Conservation (phyloP, 345 rosid species). For the Fremontodendron californicum region DNA sequence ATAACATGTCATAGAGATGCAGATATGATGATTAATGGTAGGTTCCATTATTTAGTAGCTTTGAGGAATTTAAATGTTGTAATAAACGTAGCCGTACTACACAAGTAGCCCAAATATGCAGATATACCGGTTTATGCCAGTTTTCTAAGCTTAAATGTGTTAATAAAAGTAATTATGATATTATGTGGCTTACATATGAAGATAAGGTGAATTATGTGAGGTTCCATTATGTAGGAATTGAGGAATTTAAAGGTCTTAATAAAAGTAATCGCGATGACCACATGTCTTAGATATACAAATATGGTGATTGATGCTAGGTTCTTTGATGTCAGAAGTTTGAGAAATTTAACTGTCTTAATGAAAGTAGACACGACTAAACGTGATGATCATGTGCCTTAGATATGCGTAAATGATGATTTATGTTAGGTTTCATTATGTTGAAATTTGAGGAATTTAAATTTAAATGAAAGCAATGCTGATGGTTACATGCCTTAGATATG, state of each 20-base stretch:
- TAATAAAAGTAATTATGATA: neutral
- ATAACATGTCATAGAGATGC: neutral
- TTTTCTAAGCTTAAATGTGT: neutral
- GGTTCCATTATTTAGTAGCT: neutral
- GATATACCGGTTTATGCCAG: neutral
- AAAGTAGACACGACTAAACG: neutral
- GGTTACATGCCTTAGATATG: neutral
- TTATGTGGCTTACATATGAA: neutral
- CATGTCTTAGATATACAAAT: neutral
- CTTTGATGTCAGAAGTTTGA: neutral
- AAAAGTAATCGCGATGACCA: neutral
- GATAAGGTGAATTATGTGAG: neutral
- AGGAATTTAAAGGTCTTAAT: neutral
- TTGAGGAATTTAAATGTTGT: neutral
- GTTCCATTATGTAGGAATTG: neutral
- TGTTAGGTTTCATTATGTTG: neutral
- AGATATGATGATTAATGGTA: neutral
- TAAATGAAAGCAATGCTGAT: constrained; percentile 1
- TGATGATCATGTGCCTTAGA: neutral
- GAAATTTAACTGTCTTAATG: neutral
- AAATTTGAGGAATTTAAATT: neutral
- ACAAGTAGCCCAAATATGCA: neutral
- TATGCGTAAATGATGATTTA: neutral
- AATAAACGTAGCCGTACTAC: neutral
- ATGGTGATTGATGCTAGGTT: neutral